Conservation (phyloP, 257 asterid species). For the Striga asiatica region DNA sequence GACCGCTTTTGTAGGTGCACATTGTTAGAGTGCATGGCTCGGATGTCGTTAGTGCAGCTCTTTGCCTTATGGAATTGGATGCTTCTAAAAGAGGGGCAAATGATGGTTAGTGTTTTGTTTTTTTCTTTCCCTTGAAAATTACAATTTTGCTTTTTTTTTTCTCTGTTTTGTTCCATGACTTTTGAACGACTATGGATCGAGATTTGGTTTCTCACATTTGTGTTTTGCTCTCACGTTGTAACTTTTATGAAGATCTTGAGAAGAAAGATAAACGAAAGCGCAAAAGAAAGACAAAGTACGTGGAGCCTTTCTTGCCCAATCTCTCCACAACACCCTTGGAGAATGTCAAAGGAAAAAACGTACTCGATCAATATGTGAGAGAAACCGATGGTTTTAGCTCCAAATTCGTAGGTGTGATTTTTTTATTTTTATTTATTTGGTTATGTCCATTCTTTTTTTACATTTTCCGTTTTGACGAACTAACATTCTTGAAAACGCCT, state of each 20-base stretch:
- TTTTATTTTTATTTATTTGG: too few relatives aligned
- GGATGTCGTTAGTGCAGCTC: constrained; percentile 61
- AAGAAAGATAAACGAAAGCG: constrained; percentile 43
- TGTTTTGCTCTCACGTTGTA: constrained; percentile 5
- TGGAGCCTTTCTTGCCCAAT: constrained; percentile 34
- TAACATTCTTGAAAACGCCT: too few relatives aligned
- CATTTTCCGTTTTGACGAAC: too few relatives aligned
- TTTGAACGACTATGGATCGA: background rate
- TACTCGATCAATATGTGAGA: too few relatives aligned
- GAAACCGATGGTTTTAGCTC: too few relatives aligned
- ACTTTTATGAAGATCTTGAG: constrained; percentile 14
- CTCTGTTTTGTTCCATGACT: background rate
- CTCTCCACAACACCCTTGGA: constrained; percentile 22
- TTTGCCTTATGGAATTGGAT: constrained; percentile 49
- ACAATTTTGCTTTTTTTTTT: background rate
- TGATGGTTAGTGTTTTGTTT: constrained; percentile 39
- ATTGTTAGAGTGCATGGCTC: constrained; percentile 58
- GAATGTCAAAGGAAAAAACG: constrained; percentile 13
- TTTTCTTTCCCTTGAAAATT: too few relatives aligned
- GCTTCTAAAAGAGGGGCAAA: constrained; percentile 24
- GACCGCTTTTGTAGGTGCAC: constrained; percentile 43
- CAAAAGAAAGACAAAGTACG: constrained; percentile 26
- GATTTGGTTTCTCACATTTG: constrained; percentile 13
- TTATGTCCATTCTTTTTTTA: too few relatives aligned
- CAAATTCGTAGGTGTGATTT: too few relatives aligned